These are phyloP conservation scores for Neurospora sp. DNA, from an alignment of 495 filamentous ascomycete genomes.

Conservation along the genomic window DNA sequence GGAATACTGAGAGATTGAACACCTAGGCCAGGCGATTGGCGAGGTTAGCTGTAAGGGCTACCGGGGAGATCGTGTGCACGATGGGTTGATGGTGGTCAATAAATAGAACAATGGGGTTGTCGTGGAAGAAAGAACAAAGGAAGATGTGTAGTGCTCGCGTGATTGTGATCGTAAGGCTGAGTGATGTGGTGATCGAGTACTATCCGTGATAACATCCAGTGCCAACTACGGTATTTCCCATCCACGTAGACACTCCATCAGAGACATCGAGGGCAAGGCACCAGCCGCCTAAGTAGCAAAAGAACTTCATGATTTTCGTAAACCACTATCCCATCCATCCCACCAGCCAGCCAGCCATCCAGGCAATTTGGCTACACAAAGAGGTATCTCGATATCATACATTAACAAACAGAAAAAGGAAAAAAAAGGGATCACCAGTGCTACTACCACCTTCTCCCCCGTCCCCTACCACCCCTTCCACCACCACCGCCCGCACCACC, in stretches of 20 bases:
- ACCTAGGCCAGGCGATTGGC: background rate
- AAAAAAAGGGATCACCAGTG: background rate
- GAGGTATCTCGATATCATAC: background rate
- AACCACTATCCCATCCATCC: background rate
- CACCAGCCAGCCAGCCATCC: background rate
- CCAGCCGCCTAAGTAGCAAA: background rate
- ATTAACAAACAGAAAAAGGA: background rate
- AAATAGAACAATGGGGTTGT: background rate
- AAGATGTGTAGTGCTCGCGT: background rate
- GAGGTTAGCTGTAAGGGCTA: background rate
- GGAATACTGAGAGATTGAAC: background rate
- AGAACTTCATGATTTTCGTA: background rate
- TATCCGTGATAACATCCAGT: background rate
- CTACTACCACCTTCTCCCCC: slow-evolving; percentile 24
- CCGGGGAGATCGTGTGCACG: background rate
- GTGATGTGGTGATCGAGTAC: background rate
- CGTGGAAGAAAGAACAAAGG: background rate
- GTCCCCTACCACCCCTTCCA: slow-evolving; percentile 34
- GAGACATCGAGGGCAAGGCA: background rate
- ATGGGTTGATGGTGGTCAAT: background rate
- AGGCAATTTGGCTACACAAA: background rate
- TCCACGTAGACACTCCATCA: background rate
- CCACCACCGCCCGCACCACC: slow-evolving; percentile 28
- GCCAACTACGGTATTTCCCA: background rate
- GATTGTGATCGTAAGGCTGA: background rate